Percentiles rank a stretch among this genome's conserved stretches.
phyloP scores from a whole-genome alignment of 2,329 filamentous ascomycete species.

The Xylaria hypoxylon region DNA sequence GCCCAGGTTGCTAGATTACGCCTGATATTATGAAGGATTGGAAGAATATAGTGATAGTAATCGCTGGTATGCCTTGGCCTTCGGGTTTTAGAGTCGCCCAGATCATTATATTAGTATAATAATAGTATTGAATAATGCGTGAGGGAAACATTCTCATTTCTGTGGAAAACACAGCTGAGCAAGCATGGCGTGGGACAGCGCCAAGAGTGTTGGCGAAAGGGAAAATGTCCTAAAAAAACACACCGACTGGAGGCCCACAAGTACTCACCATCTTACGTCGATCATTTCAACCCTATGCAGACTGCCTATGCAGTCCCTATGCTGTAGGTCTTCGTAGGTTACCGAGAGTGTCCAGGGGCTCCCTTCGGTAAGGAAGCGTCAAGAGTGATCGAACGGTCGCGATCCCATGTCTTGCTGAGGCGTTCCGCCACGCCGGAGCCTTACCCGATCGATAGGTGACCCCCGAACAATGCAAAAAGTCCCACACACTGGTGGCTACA shows the following conservation, averaged over 20 bases:
- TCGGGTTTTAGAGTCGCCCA: slow-evolving; percentile 19
- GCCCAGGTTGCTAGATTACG: not conserved
- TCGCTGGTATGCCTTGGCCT: not conserved
- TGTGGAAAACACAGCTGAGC: slow-evolving; percentile 21
- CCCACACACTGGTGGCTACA: slow-evolving; percentile 16
- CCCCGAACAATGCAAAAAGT: slow-evolving; percentile 22
- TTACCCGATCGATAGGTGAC: slow-evolving; percentile 25
- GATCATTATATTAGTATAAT: slow-evolving; percentile 16
- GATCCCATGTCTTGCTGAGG: slow-evolving; percentile 23
- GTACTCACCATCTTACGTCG: slow-evolving; percentile 39
- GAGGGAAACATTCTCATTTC: not conserved
- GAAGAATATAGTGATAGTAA: not conserved
- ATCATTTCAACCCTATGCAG: slow-evolving; percentile 34
- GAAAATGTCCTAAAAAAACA: slow-evolving; percentile 6
- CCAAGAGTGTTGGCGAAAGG: slow-evolving; percentile 22
- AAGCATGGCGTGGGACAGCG: slow-evolving; percentile 20
- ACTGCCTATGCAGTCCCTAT: slow-evolving; percentile 1
- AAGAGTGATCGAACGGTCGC: slow-evolving; percentile 23
- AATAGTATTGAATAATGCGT: too few relatives aligned
- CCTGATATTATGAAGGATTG: not conserved
- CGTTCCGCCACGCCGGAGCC: slow-evolving; percentile 15
- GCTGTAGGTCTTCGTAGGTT: slow-evolving; percentile 37
- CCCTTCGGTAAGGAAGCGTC: slow-evolving; percentile 9
- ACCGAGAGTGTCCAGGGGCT: slow-evolving; percentile 26
- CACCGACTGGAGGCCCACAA: slow-evolving; percentile 20